Percentiles rank a stretch among this genome's conserved stretches.
phyloP scores from a whole-genome alignment of 2,329 filamentous ascomycete species.

The Stromatinia cepivora region DNA sequence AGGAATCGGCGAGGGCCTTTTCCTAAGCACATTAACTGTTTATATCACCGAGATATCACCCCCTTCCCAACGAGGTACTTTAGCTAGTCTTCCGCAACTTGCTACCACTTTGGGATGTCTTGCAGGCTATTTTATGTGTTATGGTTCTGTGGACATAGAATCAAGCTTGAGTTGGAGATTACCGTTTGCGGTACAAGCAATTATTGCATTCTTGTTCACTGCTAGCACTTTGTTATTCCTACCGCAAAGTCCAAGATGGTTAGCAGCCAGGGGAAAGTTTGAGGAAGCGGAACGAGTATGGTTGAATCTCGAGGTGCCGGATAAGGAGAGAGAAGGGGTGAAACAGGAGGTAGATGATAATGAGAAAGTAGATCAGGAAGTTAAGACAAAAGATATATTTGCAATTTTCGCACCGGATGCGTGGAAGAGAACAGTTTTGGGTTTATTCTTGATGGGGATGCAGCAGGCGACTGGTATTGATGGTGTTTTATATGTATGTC shows the following conservation, averaged over 20 bases:
- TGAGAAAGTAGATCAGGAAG: conserved; percentile 23
- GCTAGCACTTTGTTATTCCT: conserved; percentile 46
- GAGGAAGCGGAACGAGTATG: conserved; percentile 48
- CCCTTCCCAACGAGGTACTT: conserved; percentile 48
- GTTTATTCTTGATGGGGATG: conserved; percentile 58
- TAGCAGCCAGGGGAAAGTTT: conserved; percentile 49
- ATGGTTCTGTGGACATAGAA: conserved; percentile 51
- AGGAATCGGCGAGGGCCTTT: conserved; percentile 61
- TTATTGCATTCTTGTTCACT: conserved; percentile 45
- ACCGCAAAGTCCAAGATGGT: conserved; percentile 59
- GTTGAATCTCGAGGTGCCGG: conserved; percentile 33
- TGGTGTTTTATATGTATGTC: conserved; percentile 58
- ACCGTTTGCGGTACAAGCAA: conserved; percentile 53
- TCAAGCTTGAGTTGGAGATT: conserved; percentile 56
- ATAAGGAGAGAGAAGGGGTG: conserved; percentile 35
- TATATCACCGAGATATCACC: conserved; percentile 64
- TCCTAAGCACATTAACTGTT: conserved; percentile 56
- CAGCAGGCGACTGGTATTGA: conserved; percentile 63
- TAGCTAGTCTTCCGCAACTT: conserved; percentile 56
- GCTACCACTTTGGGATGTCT: conserved; percentile 52
- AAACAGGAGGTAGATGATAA: conserved; percentile 21
- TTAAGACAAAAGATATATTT: conserved; percentile 31
- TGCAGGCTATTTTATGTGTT: conserved; percentile 60
- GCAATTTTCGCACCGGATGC: conserved; percentile 45
- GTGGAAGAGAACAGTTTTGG: conserved; percentile 51